Evolutionary conservation across 352 stramenopile species (phyloP), one percentile per base, ranked within the genome.

Genomic region (Pythium brachiatum): DNA sequence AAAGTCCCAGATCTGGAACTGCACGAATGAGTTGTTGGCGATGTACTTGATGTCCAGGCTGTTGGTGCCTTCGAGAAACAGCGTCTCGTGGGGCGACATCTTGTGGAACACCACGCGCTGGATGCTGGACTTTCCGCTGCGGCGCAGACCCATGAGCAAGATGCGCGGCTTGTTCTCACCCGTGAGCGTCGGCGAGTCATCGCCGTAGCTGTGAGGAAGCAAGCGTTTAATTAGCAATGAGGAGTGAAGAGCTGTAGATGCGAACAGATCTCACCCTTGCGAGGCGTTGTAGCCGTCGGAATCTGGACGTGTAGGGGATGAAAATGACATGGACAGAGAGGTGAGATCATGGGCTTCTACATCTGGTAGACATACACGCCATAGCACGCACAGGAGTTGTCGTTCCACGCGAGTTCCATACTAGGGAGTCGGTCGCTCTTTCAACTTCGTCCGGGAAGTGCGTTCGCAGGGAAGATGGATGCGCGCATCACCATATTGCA

Each of bases 1-100:
- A 69, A 99, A 99, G 73, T 99, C 97, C 93, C 95, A 99, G 74
- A 99, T 98, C 68, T 98, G 97, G 74, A 99, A 99, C 66, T 98
- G 90, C 73, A 98, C 96, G 47, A 99, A 96, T 26, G 94, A 93
- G 57, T 98, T 99, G 80, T 99, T 98, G 76, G 97, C 95, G 23
- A 99, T 97, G 69, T 98, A 96, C 63, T 98, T 97, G 71, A 97
- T 97, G 68, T 97, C 90, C 18, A 97, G 78, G 39, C 69, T 83
- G 73, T 89, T 89, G 39, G 89, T 97, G 57, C 78, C 79, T 64
- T 96, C 88, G 16, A 97, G 74, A 62, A 99, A 99, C 31, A 99
- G 73, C 51, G 97, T 99, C 79, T 99, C 96, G 66, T 99, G 96
- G 6, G 97, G 96, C 47, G 92, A 98, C 95, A 99, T 99, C 80